Evolutionary conservation across 208 protist genomes (phyloP), one percentile per base, ranked within the genome.

Genomic region (Trypanosoma brucei): DNA sequence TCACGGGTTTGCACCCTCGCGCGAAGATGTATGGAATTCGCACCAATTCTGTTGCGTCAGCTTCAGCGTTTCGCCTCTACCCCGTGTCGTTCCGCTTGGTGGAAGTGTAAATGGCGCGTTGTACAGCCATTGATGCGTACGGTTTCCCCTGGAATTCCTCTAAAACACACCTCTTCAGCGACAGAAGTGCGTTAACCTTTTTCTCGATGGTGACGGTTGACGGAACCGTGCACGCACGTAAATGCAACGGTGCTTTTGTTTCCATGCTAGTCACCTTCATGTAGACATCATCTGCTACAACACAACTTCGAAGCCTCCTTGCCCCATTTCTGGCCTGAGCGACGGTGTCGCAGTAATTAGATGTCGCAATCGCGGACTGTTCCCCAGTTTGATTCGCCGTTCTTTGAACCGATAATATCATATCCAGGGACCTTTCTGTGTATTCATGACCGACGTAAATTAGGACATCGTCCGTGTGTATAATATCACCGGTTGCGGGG

Each of bases 381-480:
- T 46, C 55, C 49, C 38, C 2, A 44, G 5, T 2, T 34, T 2
- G 13, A 22, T 45, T 36, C 50, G 52, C 14, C 22, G 11, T 40
- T 6, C 2, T 22, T 33, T 52, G 44, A 14, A 56, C 13, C 14
- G 35, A 69, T n/a, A 72, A 35, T 62, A 87, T 66, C 60, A 83
- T 76, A n/a, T 53, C 8, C n/a, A 91, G 42, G 9, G 88, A 62
- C 30, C 65, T 50, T 60, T 84, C 79, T 38, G 83, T 91, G 70
- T 94, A 94, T 71, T 90, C 84, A 56, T 92, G 88, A 0, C 83
- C 88, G 6, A 84, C 81, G 62, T 94, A 92, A 9, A 90, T 54
- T 30, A 91, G 70, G 14, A 94, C 74, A 55, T 84, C 58, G 38
- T 93, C 76, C 35, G 73, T 55, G 0, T 49, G 64, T 3, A 93